Conservation (phyloP, 805 yeast species). For the Candida odintsovae region DNA sequence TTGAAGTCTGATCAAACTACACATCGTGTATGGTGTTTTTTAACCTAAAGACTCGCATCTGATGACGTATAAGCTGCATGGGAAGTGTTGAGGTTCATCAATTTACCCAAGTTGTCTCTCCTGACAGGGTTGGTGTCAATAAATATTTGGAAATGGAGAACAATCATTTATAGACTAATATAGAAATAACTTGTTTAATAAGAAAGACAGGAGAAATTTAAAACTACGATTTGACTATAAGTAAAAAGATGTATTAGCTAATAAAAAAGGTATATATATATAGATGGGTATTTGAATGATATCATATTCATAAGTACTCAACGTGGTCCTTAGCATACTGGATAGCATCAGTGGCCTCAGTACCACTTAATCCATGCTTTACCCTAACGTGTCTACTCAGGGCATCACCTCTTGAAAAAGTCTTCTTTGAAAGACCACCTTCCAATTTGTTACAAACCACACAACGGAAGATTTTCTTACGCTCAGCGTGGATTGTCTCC, state of each 20-base stretch:
- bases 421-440: constrained; percentile 46
- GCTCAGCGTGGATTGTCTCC: constrained; percentile 90
- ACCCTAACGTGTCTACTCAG: constrained; percentile 89
- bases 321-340: constrained; percentile 75
- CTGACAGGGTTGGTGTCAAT: too few relatives aligned
- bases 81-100: too few relatives aligned
- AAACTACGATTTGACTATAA: background rate
- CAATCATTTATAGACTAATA: too few relatives aligned
- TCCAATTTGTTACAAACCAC: constrained; percentile 59
- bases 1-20: too few relatives aligned
- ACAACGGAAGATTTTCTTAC: constrained; percentile 81
- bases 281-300: background rate
- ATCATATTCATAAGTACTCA: constrained; percentile 35
- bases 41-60: too few relatives aligned
- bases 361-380: constrained; percentile 70
- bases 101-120: too few relatives aligned
- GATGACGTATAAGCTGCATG: too few relatives aligned
- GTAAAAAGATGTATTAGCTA: background rate
- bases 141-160: too few relatives aligned
- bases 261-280: background rate
- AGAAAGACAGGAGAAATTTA: too few relatives aligned
- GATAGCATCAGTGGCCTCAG: constrained; percentile 64
- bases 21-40: too few relatives aligned
- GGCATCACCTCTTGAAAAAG: constrained; percentile 92
- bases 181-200: too few relatives aligned